Percentiles rank a stretch among this genome's conserved stretches.
Conservation (phyloP, 371 early-diverging fungal species). For the Syncephalis plumigaleata region DNA sequence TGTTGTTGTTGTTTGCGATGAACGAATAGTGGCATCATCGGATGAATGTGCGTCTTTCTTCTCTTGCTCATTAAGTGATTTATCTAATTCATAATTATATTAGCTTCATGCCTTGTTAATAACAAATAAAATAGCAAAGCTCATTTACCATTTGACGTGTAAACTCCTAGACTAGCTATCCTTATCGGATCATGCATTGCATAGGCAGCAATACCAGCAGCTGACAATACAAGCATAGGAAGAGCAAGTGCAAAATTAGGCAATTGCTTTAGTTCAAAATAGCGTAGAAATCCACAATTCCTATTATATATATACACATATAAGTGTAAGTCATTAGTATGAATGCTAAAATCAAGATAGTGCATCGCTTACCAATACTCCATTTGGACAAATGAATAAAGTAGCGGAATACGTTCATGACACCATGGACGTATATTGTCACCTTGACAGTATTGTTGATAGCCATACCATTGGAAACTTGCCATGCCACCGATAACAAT, state of each 20-base stretch:
- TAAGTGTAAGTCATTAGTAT: background rate
- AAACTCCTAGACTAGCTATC: constrained; percentile 30
- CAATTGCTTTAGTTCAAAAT: constrained; percentile 62
- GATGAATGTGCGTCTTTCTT: no score
- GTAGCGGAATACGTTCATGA: constrained; percentile 23
- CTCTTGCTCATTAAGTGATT: no score
- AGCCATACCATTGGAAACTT: constrained; percentile 53
- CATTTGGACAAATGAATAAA: constrained; percentile 75
- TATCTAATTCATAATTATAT: no score
- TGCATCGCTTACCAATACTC: constrained; percentile 57
- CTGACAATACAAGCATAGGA: constrained; percentile 53
- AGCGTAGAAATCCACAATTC: constrained; percentile 68
- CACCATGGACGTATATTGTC: constrained; percentile 52
- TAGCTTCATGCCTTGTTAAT: no score
- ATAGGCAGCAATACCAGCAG: constrained; percentile 36
- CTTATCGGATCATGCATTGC: constrained; percentile 23
- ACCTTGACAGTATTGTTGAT: constrained; percentile 32
- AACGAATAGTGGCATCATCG: no score
- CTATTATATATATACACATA: constrained; percentile 16
- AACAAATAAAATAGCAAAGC: no score
- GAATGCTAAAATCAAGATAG: background rate
- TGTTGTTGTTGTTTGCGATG: no score
- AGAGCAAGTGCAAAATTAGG: constrained; percentile 81
- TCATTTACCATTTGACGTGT: background rate
- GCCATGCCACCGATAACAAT: constrained; percentile 33